Conservation (phyloP, 352 stramenopile genomes). For the Phytophthora sojae region DNA sequence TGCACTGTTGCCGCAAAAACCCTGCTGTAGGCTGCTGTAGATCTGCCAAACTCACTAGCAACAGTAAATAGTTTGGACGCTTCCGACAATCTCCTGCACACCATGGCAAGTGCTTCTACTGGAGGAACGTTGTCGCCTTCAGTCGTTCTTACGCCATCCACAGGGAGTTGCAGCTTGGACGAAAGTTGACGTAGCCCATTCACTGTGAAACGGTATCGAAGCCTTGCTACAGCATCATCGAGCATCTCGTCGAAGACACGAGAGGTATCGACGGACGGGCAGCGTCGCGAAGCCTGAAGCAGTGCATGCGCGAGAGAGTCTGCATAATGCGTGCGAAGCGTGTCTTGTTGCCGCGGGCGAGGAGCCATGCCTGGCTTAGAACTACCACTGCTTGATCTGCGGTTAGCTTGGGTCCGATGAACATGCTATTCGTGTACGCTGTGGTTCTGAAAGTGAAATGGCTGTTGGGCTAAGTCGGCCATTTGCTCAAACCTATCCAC, state of each 20-base stretch:
- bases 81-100: too few relatives aligned
- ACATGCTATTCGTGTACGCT: too few relatives aligned
- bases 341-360: conserved; percentile 1
- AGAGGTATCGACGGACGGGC: neutral
- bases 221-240: neutral
- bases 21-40: neutral
- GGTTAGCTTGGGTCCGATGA: too few relatives aligned
- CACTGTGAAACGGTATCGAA: neutral
- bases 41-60: conserved; percentile 4
- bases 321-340: neutral
- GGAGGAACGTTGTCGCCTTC: neutral
- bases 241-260: neutral
- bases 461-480: too few relatives aligned
- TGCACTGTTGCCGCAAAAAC: neutral
- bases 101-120: neutral
- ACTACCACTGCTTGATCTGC: neutral
- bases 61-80: conserved; percentile 8
- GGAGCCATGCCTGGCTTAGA: neutral
- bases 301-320: too few relatives aligned
- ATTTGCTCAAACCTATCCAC: too few relatives aligned
- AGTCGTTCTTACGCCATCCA: neutral
- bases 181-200: neutral
- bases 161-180: neutral
- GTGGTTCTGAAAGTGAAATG: too few relatives aligned
- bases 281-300: too few relatives aligned